Evolutionary conservation across 139 green algal genomes (phyloP), one percentile per base, ranked within the genome.

Genomic region (Volvox reticuliferus): DNA sequence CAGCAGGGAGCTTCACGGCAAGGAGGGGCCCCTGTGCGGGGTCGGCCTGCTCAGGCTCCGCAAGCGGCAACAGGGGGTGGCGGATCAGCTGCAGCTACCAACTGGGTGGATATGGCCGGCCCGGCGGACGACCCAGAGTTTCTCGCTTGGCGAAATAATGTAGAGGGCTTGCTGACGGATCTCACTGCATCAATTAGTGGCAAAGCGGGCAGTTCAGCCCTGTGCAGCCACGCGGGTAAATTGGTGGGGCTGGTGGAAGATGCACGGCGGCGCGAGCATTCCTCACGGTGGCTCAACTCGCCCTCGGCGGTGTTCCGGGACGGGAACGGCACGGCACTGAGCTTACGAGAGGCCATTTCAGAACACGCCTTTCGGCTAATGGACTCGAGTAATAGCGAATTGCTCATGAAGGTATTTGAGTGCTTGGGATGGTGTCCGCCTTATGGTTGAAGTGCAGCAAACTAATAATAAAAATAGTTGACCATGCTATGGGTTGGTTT

Each of bases 281-380:
- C 68, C 5, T 78, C 50, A 3, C 68, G 89, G 55, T 94, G 92
- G 92, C 87, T 94, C 62, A 93, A 94, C 67, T 82, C 75, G 12
- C 37, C 37, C 13, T 90, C 16, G 1, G 18, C 32, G 16, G 55
- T 24, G 0, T 93, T 88, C 67, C 32, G 35, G 33, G 89, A 94
- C 50, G 30, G 1, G 3, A 30, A 21, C 12, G 93, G 93, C 44
- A 30, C 33, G 68, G 28, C 71, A 13, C 79, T 95, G 61, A 91
- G 28, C 61, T 86, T 95, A 61, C 61, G 93, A 1, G 93, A 95
- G 69, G 90, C 90, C 12, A 92, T 95, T 16, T 44, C 82, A 0
- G 93, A 95, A 73, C 90, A 93, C n/a, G 93, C 93, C 61, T 95
- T 92, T 85, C 77, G 83, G 63, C 84, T 95, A 5, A 93, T 95